Evolutionary conservation across 202 grass and related monocot genomes (phyloP).

Genomic region (Saccharum hybrid): DNA sequence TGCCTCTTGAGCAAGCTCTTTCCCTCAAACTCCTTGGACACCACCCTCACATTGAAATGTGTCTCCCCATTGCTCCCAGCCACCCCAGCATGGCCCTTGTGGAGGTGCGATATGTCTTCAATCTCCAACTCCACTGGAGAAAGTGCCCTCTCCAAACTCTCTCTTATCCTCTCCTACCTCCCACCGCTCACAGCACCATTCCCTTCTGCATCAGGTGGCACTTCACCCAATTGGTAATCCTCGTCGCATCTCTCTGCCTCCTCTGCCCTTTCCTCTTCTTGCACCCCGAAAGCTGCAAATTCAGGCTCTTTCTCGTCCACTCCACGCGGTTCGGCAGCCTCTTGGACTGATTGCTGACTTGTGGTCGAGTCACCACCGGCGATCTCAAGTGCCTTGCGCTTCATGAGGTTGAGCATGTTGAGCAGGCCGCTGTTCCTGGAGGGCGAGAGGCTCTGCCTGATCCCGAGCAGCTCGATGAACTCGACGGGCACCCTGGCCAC

Average conservation of each 20-base stretch:
- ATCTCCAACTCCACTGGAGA: constrained; percentile 59
- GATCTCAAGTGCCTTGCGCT: constrained; percentile 78
- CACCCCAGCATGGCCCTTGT: constrained; percentile 74
- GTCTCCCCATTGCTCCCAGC: constrained; percentile 76
- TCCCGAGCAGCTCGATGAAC: constrained; percentile 78
- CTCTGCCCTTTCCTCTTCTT: constrained; percentile 12
- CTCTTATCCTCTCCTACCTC: constrained; percentile 71
- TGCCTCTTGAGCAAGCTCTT: constrained; percentile 96
- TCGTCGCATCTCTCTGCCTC: constrained; percentile 5
- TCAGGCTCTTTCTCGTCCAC: constrained; percentile 43
- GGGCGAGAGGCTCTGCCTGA: constrained; percentile 80
- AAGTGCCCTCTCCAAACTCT: constrained; percentile 53
- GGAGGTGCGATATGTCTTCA: constrained; percentile 82
- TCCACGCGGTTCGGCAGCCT: neutral
- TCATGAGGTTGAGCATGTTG: constrained; percentile 94
- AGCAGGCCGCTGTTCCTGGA: constrained; percentile 85
- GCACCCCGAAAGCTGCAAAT: constrained; percentile 36
- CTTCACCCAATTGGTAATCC: constrained; percentile 30
- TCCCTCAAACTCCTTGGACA: constrained; percentile 83
- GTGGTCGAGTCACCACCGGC: neutral
- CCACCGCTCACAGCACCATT: constrained; percentile 43
- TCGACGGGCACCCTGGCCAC: constrained; percentile 60
- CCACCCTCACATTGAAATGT: constrained; percentile 83
- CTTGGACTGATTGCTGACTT: constrained; percentile 28
- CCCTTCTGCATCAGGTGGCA: constrained; percentile 21